These are phyloP conservation scores for Aspergillus campestris DNA, from an alignment of 495 filamentous ascomycete genomes.

Conservation along the genomic window DNA sequence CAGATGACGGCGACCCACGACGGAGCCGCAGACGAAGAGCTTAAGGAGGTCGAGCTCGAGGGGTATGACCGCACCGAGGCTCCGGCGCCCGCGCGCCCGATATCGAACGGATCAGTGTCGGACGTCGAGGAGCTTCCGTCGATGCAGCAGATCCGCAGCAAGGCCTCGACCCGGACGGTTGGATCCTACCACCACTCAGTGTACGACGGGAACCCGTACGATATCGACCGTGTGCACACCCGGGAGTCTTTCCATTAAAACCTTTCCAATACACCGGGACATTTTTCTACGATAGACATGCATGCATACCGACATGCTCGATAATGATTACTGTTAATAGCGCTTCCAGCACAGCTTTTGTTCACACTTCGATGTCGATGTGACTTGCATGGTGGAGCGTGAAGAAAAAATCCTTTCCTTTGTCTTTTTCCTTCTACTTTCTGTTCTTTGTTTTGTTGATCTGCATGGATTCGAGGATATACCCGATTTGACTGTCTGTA, in stretches of 20 bases:
- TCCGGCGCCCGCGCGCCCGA: slow-evolving; percentile 17
- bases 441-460: slow-evolving; percentile 1
- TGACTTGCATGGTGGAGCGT: slow-evolving; percentile 8
- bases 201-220: slow-evolving; percentile 39
- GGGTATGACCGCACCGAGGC: slow-evolving; percentile 36
- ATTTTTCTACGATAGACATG: neutral
- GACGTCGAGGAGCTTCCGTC: slow-evolving; percentile 11
- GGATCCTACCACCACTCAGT: slow-evolving; percentile 20
- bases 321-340: slow-evolving; percentile 18
- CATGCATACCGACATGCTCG: neutral
- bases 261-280: neutral
- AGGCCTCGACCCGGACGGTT: slow-evolving; percentile 24
- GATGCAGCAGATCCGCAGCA: slow-evolving; percentile 24
- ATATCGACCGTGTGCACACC: slow-evolving; percentile 39
- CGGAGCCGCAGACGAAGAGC: slow-evolving; percentile 3
- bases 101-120: slow-evolving; percentile 16
- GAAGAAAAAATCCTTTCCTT: slow-evolving; percentile 6
- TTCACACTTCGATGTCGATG: slow-evolving; percentile 2
- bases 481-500: slow-evolving; percentile 11
- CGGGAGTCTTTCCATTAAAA: slow-evolving; percentile 32
- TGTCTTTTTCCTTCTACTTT: neutral
- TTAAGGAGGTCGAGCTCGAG: slow-evolving; percentile 7
- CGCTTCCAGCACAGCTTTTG: neutral
- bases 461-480: slow-evolving; percentile 14
- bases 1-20: slow-evolving; percentile 10